phyloP scores from a whole-genome alignment of 2,329 filamentous ascomycete species.

The Dothiorella sarmentorum region DNA sequence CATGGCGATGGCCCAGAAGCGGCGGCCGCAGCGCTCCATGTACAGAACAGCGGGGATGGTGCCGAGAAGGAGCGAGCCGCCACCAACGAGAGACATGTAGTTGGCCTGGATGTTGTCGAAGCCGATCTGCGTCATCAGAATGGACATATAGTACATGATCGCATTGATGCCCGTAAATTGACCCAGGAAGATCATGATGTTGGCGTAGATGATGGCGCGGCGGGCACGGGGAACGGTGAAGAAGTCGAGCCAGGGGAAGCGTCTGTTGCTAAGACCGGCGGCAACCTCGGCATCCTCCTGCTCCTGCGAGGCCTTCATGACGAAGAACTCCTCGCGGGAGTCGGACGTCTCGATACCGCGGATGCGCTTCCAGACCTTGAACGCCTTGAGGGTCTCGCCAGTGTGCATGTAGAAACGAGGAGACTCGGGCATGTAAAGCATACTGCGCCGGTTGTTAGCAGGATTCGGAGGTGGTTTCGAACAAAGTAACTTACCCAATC shows the following conservation, averaged over 20 bases:
- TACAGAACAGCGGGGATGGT: conserved; percentile 66
- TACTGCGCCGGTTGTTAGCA: conserved; percentile 39
- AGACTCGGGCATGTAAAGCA: conserved; percentile 68
- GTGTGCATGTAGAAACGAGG: conserved; percentile 71
- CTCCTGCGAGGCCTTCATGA: conserved; percentile 64
- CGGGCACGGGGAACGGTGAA: conserved; percentile 50
- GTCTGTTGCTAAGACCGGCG: conserved; percentile 52
- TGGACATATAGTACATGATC: conserved; percentile 70
- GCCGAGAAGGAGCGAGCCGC: conserved; percentile 63
- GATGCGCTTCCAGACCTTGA: conserved; percentile 69
- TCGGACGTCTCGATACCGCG: conserved; percentile 58
- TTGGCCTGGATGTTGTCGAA: conserved; percentile 61
- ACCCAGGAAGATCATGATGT: conserved; percentile 43
- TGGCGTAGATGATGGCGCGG: conserved; percentile 34
- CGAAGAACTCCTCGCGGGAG: conserved; percentile 65
- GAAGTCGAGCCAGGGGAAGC: conserved; percentile 70
- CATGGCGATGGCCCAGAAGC: conserved; percentile 72
- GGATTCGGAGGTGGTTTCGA: too few relatives aligned
- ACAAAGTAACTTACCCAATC: conserved; percentile 30
- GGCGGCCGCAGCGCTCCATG: conserved; percentile 70
- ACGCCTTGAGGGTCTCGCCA: conserved; percentile 56
- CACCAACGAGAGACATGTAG: conserved; percentile 73
- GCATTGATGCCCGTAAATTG: conserved; percentile 70
- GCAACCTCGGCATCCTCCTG: conserved; percentile 50
- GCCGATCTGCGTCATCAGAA: conserved; percentile 65